phyloP scores from a whole-genome alignment of 2,329 filamentous ascomycete genomes.

The Colletotrichum sp. region DNA sequence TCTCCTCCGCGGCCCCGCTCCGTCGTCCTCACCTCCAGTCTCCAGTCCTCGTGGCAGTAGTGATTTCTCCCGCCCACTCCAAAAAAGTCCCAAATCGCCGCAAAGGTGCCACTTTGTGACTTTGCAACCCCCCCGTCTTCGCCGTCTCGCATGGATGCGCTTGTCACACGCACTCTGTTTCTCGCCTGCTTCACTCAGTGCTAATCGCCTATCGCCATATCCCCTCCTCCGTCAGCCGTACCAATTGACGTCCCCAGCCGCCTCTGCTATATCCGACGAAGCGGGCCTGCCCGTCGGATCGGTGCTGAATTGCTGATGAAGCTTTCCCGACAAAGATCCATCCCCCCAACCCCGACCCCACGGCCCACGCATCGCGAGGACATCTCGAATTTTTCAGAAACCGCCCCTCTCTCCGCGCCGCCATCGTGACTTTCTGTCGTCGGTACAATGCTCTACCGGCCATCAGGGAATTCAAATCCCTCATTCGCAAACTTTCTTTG shows the following conservation, averaged over 20 bases:
- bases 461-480: not conserved
- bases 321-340: not conserved
- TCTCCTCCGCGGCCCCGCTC: not conserved
- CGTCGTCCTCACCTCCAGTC: not conserved
- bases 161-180: not conserved
- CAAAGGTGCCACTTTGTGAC: not conserved
- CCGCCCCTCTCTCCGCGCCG: not conserved
- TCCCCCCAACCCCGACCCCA: not conserved
- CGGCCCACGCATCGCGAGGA: not conserved
- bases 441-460: not conserved
- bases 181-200: not conserved
- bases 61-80: not conserved
- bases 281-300: not conserved
- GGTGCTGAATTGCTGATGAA: not conserved
- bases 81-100: not conserved
- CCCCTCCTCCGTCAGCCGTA: not conserved
- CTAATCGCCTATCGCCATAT: slow-evolving; percentile 12
- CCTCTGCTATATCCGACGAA: slow-evolving; percentile 12
- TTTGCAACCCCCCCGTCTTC: not conserved
- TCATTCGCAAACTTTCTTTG: not conserved
- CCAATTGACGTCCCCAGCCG: not conserved
- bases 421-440: not conserved
- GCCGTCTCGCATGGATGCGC: not conserved
- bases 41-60: not conserved
- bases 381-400: not conserved